phyloP scores from a whole-genome alignment of 2,329 filamentous ascomycete species.

The Monosporascus ibericus region DNA sequence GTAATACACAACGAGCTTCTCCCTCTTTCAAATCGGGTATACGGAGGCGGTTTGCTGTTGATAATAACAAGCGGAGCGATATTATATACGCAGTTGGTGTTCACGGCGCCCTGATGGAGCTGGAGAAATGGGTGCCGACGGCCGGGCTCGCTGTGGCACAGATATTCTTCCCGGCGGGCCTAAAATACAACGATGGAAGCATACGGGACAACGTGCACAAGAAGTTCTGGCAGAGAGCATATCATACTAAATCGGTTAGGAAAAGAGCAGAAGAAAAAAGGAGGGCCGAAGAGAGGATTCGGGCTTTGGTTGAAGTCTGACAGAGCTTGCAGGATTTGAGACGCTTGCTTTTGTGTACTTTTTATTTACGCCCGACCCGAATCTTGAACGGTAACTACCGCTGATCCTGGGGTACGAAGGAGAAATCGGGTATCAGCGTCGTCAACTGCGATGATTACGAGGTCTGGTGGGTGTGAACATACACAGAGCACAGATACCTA shows the following conservation, averaged over 20 bases:
- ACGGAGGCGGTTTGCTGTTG: background rate
- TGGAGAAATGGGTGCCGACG: constrained; percentile 13
- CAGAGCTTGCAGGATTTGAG: no score
- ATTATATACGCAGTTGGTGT: constrained; percentile 7
- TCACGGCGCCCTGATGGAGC: constrained; percentile 10
- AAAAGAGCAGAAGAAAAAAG: constrained; percentile 6
- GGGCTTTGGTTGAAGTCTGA: no score
- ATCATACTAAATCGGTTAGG: constrained; percentile 4
- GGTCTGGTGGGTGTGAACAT: no score
- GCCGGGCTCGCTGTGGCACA: constrained; percentile 10
- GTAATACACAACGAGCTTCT: background rate
- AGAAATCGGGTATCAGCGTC: no score
- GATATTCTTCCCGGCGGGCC: constrained; percentile 6
- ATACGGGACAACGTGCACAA: constrained; percentile 10
- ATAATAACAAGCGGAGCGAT: background rate
- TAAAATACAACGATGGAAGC: constrained; percentile 4
- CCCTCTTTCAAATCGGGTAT: no score
- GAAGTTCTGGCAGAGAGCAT: constrained; percentile 9
- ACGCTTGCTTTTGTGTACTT: no score
- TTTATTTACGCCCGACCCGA: no score
- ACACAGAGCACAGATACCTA: no score
- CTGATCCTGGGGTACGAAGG: no score
- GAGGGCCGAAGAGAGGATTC: background rate
- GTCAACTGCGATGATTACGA: no score
- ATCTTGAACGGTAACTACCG: no score